Base-by-base conservation (phyloP, 2,329 filamentous ascomycete species). In the Botrytis galanthina region DNA sequence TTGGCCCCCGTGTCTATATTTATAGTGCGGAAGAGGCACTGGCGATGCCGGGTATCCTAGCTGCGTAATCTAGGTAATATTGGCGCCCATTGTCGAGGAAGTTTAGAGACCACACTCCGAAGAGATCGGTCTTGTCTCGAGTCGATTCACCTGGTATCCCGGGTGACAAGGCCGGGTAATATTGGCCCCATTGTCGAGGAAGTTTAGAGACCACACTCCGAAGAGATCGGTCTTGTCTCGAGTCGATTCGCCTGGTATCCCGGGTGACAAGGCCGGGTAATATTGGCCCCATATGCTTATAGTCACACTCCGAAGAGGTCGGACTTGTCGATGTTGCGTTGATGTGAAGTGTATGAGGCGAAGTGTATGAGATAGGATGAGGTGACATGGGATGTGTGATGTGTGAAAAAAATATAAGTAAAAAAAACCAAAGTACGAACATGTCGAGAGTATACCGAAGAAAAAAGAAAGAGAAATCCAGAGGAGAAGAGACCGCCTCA, bases 41-140 rank as follows among this genome's bases (percentile, higher is more conserved):
- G 44, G 2, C 20, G 14, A 54, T 54, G 26, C 51, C 51, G 29
- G 51, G 51, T 54, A 54, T 54, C 51, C 51, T n/a, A n/a, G 51
- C 12, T 16, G 51, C 26, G 26, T 16, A 54, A 16, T n/a, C 51
- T n/a, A n/a, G 51, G 51, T 29, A 54, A 54, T 54, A 29, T 54
- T 54, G 51, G 51, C 51, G 22, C 51, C 51, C 51, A 57, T 57
- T 57, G 51, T 29, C 51, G 51, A 57, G 51, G 51, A 57, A 57
- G 51, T 57, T 54, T 57, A 57, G 51, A 57, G 51, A 57, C 51
- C 51, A 57, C 51, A 57, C 51, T 57, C 51, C 51, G 51, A 29
- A 57, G 51, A 57, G 51, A 57, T 57, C 51, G 51, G 51, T 57
- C n/a, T 57, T 57, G 51, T 57, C 51, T 57, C 51, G 51, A 57